These are phyloP conservation scores for Mortierella sp. DNA, from an alignment of 371 early-diverging fungal species.

Conservation along the genomic window DNA sequence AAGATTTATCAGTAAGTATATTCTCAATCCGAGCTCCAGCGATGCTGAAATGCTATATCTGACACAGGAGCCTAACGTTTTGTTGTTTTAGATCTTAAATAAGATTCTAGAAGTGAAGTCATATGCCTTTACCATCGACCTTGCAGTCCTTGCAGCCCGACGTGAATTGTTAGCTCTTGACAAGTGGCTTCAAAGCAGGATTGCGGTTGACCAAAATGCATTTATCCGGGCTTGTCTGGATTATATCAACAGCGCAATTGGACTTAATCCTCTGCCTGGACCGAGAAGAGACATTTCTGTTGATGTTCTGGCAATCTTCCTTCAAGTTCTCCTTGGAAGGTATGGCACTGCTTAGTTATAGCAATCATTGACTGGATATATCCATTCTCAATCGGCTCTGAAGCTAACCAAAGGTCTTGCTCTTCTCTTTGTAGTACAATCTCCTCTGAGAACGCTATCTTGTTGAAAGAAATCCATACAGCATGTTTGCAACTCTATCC, in stretches of 20 bases:
- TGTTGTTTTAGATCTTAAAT: slow-evolving; percentile 66
- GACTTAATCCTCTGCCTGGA: too few relatives aligned
- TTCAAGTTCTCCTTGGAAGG: slow-evolving; percentile 73
- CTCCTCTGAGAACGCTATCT: slow-evolving; percentile 68
- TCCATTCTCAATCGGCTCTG: neutral
- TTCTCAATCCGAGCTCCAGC: neutral
- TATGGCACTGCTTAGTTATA: slow-evolving; percentile 26
- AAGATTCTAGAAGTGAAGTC: slow-evolving; percentile 77
- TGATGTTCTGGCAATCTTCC: slow-evolving; percentile 77
- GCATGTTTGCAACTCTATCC: slow-evolving; percentile 72
- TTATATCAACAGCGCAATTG: slow-evolving; percentile 61
- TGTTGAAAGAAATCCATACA: slow-evolving; percentile 69
- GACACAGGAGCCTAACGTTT: slow-evolving; percentile 4
- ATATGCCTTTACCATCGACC: slow-evolving; percentile 81
- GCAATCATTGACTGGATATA: neutral
- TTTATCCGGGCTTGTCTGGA: slow-evolving; percentile 82
- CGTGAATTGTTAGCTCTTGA: slow-evolving; percentile 86
- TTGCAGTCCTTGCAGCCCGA: slow-evolving; percentile 86
- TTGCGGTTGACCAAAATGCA: slow-evolving; percentile 69
- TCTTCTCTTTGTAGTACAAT: slow-evolving; percentile 56
- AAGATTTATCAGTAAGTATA: slow-evolving; percentile 78
- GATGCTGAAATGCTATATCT: neutral
- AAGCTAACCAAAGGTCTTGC: neutral
- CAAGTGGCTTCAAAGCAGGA: slow-evolving; percentile 87
- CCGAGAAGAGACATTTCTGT: slow-evolving; percentile 55